Evolutionary conservation across 1,139 yeast species (phyloP), one percentile per base, ranked within the genome.

Genomic region (Yamadazyma taylorii): DNA sequence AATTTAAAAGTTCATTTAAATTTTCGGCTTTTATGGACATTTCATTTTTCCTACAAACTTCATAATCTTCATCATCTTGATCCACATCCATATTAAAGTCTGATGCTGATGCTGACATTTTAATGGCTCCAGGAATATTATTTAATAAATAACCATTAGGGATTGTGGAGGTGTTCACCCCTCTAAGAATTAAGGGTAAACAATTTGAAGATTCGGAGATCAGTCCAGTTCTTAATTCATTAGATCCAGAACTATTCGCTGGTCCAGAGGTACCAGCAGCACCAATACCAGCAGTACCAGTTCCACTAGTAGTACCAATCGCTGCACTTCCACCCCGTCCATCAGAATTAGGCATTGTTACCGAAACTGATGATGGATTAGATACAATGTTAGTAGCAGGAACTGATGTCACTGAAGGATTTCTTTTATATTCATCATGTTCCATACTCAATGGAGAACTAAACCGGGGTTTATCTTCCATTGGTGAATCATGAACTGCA

Each of bases 181-280:
- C 78, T 39, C 89, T 60, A 28, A 83, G 55, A 14, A 83, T 67
- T 53, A 83, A 77, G 1, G 88, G 89, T 26, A 82, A 56, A 52
- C 80, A 79, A 47, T 79, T 81, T 1, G 74, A 63, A 0, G 75
- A 63, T 38, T 69, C 75, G 1, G 61, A 48, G 5, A 53, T 37
- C 16, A 17, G 35, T n/a, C 35, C 29, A 14, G 26, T 19, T 26
- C 32, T 32, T 14, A 33, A 26, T 13, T 35, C 41, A 17, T 29
- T 28, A 9, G 24, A 33, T 8, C 30, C 22, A 4, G 34, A n/a
- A n/a, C n/a, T n/a, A n/a, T n/a, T n/a, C n/a, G n/a, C n/a, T n/a
- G n/a, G n/a, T n/a, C n/a, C n/a, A n/a, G n/a, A n/a, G n/a, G n/a
- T n/a, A n/a, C n/a, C n/a, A n/a, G 26, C 15, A 8, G 28, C 24